Conservation (phyloP, 306 rosid genomes). For the Casuarina glauca region DNA sequence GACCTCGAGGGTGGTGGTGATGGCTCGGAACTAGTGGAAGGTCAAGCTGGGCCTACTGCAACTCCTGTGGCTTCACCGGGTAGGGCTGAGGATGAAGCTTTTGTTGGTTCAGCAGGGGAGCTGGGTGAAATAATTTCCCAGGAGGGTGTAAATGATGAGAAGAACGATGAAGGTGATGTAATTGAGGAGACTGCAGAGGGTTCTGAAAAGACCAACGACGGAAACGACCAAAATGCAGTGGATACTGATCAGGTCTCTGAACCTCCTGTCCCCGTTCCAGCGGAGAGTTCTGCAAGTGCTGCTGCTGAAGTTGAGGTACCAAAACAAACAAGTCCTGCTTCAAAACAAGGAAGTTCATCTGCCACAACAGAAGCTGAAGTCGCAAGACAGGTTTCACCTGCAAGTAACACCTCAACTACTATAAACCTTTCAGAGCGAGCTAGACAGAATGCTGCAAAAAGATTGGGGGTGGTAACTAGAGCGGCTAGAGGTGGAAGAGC, state of each 20-base stretch:
- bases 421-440: constrained; percentile 69
- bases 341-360: constrained; percentile 33
- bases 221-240: constrained; percentile 40
- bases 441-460: constrained; percentile 54
- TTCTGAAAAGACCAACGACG: constrained; percentile 67
- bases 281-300: constrained; percentile 39
- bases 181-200: constrained; percentile 72
- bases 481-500: constrained; percentile 56
- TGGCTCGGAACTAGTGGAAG: constrained; percentile 58
- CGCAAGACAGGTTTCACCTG: constrained; percentile 53
- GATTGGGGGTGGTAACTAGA: constrained; percentile 60
- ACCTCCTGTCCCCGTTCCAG: constrained; percentile 29
- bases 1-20: constrained; percentile 64
- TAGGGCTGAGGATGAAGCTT: constrained; percentile 60
- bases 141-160: constrained; percentile 61
- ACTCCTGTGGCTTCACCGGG: constrained; percentile 68
- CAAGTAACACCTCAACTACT: constrained; percentile 46
- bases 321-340: constrained; percentile 37
- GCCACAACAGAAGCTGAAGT: constrained; percentile 44
- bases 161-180: constrained; percentile 61
- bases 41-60: constrained; percentile 51
- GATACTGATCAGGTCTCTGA: constrained; percentile 62
- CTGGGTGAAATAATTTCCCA: constrained; percentile 63
- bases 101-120: constrained; percentile 37
- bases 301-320: constrained; percentile 42